These are phyloP conservation scores for Pseudogymnoascus sp. DNA, from an alignment of 2,329 filamentous ascomycete species.

Conservation along the genomic window DNA sequence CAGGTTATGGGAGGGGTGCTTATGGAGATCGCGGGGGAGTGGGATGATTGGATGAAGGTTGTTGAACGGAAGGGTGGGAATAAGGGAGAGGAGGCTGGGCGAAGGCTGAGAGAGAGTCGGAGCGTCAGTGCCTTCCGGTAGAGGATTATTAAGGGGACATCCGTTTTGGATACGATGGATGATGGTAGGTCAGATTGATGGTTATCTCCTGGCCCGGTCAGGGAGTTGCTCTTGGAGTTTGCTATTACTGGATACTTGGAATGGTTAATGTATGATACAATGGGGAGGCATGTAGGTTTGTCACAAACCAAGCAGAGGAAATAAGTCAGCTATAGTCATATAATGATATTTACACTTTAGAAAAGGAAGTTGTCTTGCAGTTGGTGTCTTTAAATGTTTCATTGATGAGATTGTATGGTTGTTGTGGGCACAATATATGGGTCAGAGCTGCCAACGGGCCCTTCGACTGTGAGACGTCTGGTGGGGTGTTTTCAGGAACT, in stretches of 20 bases:
- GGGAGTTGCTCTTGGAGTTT: not conserved
- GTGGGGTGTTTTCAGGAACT: not conserved
- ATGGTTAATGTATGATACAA: not conserved
- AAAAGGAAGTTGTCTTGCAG: not conserved
- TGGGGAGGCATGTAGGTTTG: conserved; percentile 2
- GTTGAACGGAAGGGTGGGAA: conserved; percentile 33
- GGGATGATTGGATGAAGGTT: conserved; percentile 74
- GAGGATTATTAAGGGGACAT: not conserved
- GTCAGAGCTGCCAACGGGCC: not conserved
- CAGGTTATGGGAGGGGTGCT: conserved; percentile 89
- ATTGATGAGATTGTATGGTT: not conserved
- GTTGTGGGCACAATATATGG: not conserved
- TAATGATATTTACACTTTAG: conserved; percentile 2
- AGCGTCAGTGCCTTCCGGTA: conserved; percentile 26
- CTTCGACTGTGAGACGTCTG: not conserved
- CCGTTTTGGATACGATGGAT: not conserved
- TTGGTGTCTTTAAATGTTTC: not conserved
- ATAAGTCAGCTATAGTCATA: conserved; percentile 3
- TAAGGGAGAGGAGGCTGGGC: conserved; percentile 19
- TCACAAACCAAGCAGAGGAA: not conserved
- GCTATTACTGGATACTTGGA: not conserved
- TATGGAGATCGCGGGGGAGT: conserved; percentile 88
- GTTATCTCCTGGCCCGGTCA: not conserved
- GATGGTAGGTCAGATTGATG: not conserved
- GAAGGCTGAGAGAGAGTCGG: conserved; percentile 23